Base-by-base conservation (phyloP, 2,329 filamentous ascomycete genomes). In the Penicillium nordicum region DNA sequence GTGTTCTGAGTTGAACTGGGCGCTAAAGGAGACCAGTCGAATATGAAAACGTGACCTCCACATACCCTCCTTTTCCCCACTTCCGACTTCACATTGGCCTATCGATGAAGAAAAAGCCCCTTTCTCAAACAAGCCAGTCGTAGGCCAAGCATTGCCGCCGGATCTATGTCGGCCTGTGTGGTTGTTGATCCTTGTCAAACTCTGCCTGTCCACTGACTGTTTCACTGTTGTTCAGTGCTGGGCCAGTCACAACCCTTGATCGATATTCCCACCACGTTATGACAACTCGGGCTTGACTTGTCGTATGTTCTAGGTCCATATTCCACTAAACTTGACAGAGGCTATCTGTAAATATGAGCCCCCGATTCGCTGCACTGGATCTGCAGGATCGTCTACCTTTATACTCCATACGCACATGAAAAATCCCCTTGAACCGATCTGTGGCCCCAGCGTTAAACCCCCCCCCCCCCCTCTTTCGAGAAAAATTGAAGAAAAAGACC, bases 51-150 rank as follows among this genome's bases (percentile, higher is more conserved):
- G 43, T 30, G 27, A 48, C 40, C 16, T 29, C 29, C 42, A 36
- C 42, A 32, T n/a, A 23, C 36, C 30, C 36, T 27, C 16, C 27
- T 53, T 30, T 21, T 53, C 55, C 44, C 61, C 57, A 59, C 58
- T 21, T 16, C 12, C 16, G 11, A 29, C 27, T 25, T 21, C 29
- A 51, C 27, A 62, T 61, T 63, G 57, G 63, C 38, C 42, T 47
- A 42, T 41, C 25, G 41, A 52, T 41, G 12, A 48, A 57, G 56
- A 51, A 61, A 57, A 60, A 57, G n/a, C 43, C 29, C 34, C 16
- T 45, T 47, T 60, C 58, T 64, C 57, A 63, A 63, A 62, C 63
- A 43, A 12, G 5, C 54, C 55, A 57, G 50, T 53, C 55, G 48
- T 30, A 16, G 47, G 40, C 57, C 53, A 58, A 37, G 46, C 42